Evolutionary conservation across 2,329 filamentous ascomycete genomes (phyloP).

Genomic region (Monosporascus sp.): DNA sequence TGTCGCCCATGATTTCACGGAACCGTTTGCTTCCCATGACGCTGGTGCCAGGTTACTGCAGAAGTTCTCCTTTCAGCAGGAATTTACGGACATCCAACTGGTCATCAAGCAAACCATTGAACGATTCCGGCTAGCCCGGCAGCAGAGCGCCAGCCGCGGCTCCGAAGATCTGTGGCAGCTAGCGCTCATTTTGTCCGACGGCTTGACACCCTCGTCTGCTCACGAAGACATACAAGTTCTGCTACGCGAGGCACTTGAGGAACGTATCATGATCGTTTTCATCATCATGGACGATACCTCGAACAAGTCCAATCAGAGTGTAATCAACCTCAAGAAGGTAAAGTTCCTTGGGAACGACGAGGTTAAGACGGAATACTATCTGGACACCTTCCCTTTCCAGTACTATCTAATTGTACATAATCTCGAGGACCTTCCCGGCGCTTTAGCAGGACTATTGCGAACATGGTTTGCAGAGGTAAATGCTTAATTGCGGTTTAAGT

Average conservation of each 20-base stretch:
- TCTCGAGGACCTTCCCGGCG: conserved; percentile 82
- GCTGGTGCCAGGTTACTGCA: conserved; percentile 80
- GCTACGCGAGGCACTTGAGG: conserved; percentile 82
- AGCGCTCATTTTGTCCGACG: conserved; percentile 87
- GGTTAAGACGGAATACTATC: conserved; percentile 81
- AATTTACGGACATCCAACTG: conserved; percentile 77
- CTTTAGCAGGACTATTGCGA: conserved; percentile 80
- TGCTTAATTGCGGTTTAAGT: conserved; percentile 8
- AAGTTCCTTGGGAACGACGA: conserved; percentile 64
- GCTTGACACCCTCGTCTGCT: conserved; percentile 75
- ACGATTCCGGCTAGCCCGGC: conserved; percentile 72
- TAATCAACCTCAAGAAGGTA: conserved; percentile 84
- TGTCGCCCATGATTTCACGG: conserved; percentile 80
- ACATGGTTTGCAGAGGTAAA: conserved; percentile 87
- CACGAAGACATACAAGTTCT: conserved; percentile 79
- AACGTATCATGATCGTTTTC: conserved; percentile 97
- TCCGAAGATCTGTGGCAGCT: conserved; percentile 86
- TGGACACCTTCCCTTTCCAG: conserved; percentile 93
- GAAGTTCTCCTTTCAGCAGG: conserved; percentile 79
- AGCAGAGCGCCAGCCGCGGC: conserved; percentile 47
- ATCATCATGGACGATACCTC: conserved; percentile 78
- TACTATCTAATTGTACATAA: conserved; percentile 95
- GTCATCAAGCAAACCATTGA: conserved; percentile 75
- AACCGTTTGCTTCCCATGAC: conserved; percentile 70
- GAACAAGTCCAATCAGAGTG: conserved; percentile 51